phyloP scores from a whole-genome alignment of 2,329 filamentous ascomycete genomes.

The Cladosporium sp. region DNA sequence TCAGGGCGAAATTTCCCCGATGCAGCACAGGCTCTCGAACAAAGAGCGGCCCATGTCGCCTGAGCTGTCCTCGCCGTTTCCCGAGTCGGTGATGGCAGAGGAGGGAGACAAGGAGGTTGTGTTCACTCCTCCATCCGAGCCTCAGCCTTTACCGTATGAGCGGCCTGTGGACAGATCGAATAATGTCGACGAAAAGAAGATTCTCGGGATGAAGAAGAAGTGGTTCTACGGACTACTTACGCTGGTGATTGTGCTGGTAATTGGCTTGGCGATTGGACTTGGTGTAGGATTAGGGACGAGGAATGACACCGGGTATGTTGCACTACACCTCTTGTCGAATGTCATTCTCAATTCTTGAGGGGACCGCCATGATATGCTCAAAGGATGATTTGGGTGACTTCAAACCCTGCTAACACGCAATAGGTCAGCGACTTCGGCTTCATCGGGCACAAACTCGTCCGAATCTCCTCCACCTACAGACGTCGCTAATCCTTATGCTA shows the following conservation, averaged over 20 bases:
- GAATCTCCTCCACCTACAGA: slow-evolving; percentile 7
- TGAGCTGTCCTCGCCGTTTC: slow-evolving; percentile 22
- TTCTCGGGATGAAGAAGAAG: slow-evolving; percentile 20
- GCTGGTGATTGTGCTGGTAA: slow-evolving; percentile 25
- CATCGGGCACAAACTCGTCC: neutral
- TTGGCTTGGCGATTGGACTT: slow-evolving; percentile 35
- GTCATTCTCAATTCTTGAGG: no score
- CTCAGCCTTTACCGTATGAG: slow-evolving; percentile 15
- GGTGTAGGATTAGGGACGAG: slow-evolving; percentile 36
- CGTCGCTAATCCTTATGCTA: slow-evolving; percentile 21
- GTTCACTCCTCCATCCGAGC: slow-evolving; percentile 15
- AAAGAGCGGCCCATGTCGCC: slow-evolving; percentile 23
- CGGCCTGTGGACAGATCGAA: slow-evolving; percentile 3
- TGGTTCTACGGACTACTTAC: slow-evolving; percentile 22
- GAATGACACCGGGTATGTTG: slow-evolving; percentile 19
- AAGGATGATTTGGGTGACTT: no score
- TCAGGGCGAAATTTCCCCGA: slow-evolving; percentile 15
- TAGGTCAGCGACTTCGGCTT: neutral
- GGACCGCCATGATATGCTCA: no score
- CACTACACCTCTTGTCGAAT: neutral
- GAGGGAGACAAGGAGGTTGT: slow-evolving; percentile 30
- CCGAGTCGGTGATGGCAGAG: slow-evolving; percentile 23
- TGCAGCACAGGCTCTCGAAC: slow-evolving; percentile 19
- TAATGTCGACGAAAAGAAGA: slow-evolving; percentile 13
- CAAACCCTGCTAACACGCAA: neutral